A percentile compares a stretch with the other conserved stretches of the same genome.
Conservation (phyloP, 202 grass and related monocot species). For the Schoenoplectus triqueter region DNA sequence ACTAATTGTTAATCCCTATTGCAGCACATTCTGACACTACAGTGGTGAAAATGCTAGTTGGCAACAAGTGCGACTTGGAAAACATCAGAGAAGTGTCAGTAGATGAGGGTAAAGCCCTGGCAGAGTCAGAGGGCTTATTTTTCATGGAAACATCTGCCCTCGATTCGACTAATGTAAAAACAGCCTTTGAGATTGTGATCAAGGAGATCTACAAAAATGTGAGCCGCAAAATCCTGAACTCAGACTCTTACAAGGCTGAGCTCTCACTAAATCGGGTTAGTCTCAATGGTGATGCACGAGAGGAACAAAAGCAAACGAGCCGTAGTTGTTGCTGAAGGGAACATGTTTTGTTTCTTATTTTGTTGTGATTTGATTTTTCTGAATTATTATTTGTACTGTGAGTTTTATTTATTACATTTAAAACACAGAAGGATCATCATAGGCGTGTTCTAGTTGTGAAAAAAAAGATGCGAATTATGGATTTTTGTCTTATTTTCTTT, state of each 20-base stretch:
- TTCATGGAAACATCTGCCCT: conserved; percentile 93
- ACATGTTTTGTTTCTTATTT: conserved; percentile 25
- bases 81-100: conserved; percentile 76
- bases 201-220: conserved; percentile 88
- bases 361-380: conserved; percentile 12
- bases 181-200: conserved; percentile 77
- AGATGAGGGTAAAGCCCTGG: conserved; percentile 76
- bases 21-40: conserved; percentile 94
- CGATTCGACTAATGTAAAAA: conserved; percentile 77
- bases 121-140: conserved; percentile 78
- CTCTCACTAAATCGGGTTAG: conserved; percentile 78
- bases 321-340: conserved; percentile 61
- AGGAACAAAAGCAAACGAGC: conserved; percentile 59
- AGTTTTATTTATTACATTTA: conserved; percentile 41
- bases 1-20: conserved; percentile 19
- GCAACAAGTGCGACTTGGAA: conserved; percentile 83
- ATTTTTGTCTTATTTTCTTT: conserved; percentile 8
- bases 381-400: conserved; percentile 14
- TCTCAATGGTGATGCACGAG: conserved; percentile 48
- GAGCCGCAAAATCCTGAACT: conserved; percentile 82
- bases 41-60: conserved; percentile 77
- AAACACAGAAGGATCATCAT: conserved; percentile 36
- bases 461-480: conserved; percentile 28
- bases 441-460: conserved; percentile 38
- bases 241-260: conserved; percentile 76